Conservation (phyloP, 2,329 filamentous ascomycete genomes). For the Aspergillus intermedius region DNA sequence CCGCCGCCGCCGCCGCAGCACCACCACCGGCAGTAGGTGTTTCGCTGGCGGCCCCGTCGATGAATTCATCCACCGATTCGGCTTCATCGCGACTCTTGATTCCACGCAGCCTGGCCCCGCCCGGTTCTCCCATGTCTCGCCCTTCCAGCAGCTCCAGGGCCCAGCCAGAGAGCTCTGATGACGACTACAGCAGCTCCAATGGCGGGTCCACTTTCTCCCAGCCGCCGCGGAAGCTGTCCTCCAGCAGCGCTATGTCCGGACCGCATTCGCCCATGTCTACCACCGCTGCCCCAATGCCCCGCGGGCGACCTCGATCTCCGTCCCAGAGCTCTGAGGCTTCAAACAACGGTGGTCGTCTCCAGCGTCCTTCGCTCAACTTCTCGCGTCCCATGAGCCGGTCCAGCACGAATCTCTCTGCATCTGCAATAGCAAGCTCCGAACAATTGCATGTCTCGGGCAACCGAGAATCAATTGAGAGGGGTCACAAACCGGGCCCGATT, state of each 20-base stretch:
- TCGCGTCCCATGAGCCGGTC: conserved; percentile 73
- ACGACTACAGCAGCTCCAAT: conserved; percentile 59
- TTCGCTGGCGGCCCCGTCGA: conserved; percentile 17
- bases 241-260: conserved; percentile 57
- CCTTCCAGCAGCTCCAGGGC: conserved; percentile 49
- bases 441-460: conserved; percentile 38
- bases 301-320: conserved; percentile 66
- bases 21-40: conserved; percentile 10
- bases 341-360: conserved; percentile 50
- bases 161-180: conserved; percentile 58
- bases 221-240: conserved; percentile 65
- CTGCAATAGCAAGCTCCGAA: conserved; percentile 18
- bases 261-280: conserved; percentile 56
- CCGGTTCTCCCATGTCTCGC: conserved; percentile 38
- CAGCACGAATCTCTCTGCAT: conserved; percentile 33
- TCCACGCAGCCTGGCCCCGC: conserved; percentile 39
- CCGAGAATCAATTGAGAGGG: conserved; percentile 19
- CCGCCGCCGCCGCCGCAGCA: neutral
- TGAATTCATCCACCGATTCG: conserved; percentile 32
- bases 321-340: conserved; percentile 81
- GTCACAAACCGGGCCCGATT: conserved; percentile 29
- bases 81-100: conserved; percentile 29
- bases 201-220: conserved; percentile 58
- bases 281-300: conserved; percentile 43
- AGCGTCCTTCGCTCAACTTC: conserved; percentile 82